A percentile compares a stretch with the other conserved stretches of the same genome.
These are phyloP conservation scores for Chenopodium album DNA, from an alignment of 148 eudicot genomes.

Conservation along the genomic window DNA sequence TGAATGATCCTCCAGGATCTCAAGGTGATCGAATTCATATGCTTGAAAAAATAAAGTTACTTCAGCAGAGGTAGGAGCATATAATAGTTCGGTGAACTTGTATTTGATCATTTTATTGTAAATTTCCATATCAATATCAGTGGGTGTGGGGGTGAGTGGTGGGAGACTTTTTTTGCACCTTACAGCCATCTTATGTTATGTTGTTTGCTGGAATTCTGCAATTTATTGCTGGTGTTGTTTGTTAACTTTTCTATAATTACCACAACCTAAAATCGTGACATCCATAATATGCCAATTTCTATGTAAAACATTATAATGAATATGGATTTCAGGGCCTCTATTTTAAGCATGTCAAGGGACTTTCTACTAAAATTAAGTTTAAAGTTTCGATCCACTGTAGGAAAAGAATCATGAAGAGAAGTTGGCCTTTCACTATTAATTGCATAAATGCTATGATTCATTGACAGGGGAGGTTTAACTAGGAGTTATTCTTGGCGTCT, in stretches of 20 bases:
- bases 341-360: not conserved
- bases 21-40: conserved; percentile 28
- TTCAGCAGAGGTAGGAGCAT: conserved; percentile 77
- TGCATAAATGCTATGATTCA: not conserved
- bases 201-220: not conserved
- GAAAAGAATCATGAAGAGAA: not conserved
- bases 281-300: not conserved
- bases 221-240: not conserved
- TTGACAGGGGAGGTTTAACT: not conserved
- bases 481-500: not conserved
- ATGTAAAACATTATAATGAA: no score
- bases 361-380: not conserved
- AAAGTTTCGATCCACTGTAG: not conserved
- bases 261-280: not conserved
- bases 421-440: not conserved
- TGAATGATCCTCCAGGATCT: conserved; percentile 34
- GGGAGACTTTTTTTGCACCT: not conserved
- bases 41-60: conserved; percentile 65
- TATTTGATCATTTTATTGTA: not conserved
- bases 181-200: not conserved
- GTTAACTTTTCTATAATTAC: not conserved
- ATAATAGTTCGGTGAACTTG: conserved; percentile 20
- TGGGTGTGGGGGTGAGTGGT: no score
- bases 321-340: not conserved
- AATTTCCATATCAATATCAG: not conserved